Evolutionary conservation across 495 filamentous ascomycete species (phyloP), one percentile per base, ranked within the genome.

Genomic region (Cercophora samala): DNA sequence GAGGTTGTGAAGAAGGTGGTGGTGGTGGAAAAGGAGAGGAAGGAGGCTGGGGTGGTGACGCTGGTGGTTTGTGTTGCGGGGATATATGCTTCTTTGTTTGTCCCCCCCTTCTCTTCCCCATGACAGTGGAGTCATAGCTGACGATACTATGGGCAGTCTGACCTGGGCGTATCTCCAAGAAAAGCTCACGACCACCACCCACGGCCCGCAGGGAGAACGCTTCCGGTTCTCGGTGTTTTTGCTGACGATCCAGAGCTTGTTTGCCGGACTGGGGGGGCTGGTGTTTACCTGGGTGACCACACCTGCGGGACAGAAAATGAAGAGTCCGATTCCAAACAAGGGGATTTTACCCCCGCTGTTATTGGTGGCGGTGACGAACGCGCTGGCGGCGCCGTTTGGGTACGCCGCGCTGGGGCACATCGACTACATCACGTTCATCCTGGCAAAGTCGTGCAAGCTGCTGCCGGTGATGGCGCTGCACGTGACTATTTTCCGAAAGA

Each of bases 341-440:
- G 75, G 80, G 29, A 94, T 97, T 72, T 76, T 97, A 42, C 76
- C 85, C 32, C 92, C 93, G n/a, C 83, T 99, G 21, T 71, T 92
- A 62, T 87, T 97, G 58, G 92, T 99, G 64, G 90, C 93, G 70
- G 79, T 97, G 58, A 96, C 91, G 23, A 90, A 88, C 68, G 91
- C 92, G 1, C 91, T 99, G 66, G 92, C 94, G 21, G 91, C 89
- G 5, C 95, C 95, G 29, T 98, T 99, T 71, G 95, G 95, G 69
- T 99, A 99, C 80, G 93, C 94, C 55, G 89, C 87, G 58, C 89
- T 99, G 56, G 86, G 88, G 51, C 94, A 99, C 77, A 94, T 98
- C 81, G 95, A 98, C 85, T 99, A 98, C 84, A 90, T 99, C 74
- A 99, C 95, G 22, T 99, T 93, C 82, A 94, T 97, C 77, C 91